Base-by-base conservation (phyloP, 2,329 filamentous ascomycete species). In the Akanthomyces muscarius region DNA sequence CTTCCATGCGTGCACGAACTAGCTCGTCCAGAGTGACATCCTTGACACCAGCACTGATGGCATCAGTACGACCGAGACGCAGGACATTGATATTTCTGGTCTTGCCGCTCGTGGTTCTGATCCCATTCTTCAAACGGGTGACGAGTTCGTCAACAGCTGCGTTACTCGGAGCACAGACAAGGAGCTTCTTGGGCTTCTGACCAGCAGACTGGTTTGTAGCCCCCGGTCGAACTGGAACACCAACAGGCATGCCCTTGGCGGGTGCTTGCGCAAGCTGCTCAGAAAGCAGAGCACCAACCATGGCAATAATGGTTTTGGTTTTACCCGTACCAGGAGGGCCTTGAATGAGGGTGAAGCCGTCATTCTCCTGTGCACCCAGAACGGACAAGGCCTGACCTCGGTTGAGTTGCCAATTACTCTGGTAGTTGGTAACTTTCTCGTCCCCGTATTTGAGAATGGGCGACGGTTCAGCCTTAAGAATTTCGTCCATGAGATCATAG, bases 141-240 rank as follows among this genome's bases (percentile, higher is more conserved):
- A 99, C 95, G 66, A 99, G 75, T 74, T 99, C 95, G 73, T 99
- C 95, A 6, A 99, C 95, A 38, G 95, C 95, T 7, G 95, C 95
- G 75, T 99, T 99, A 81, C 93, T 98, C 16, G 95, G 95, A n/a
- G 95, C 95, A 72, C 95, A 99, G 28, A 99, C 91, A 30, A 99
- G 83, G 30, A 99, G 81, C 75, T 98, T 99, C 77, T 96, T 97
- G 2, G 85, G 73, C 1, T 74, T 65, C 23, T 54, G 58, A 1
- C 51, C 57, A 30, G 58, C 33, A 11, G 38, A 42, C 47, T 47
- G 52, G 16, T 33, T 54, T 30, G 57, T 25, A 11, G 11, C 38
- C 1, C 63, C 58, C 3, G 73, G 72, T 21, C 74, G 71, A 47
- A 72, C 18, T 2, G 74, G 71, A 14, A 66, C 69, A 7, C 73